phyloP scores from a whole-genome alignment of 305 asterid genomes.

The Withania somnifera region DNA sequence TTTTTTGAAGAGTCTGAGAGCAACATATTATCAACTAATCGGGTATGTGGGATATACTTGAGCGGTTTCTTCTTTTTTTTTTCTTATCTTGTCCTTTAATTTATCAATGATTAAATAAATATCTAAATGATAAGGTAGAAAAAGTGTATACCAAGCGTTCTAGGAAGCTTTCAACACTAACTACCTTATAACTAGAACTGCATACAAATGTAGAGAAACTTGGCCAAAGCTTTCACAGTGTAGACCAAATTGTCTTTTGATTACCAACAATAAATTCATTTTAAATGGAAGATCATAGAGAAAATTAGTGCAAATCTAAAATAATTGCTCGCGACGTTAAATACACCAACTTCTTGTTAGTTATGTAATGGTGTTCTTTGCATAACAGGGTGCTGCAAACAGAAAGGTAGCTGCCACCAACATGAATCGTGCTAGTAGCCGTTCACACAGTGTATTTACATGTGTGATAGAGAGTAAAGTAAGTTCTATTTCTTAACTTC shows the following conservation, averaged over 20 bases:
- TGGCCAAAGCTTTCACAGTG: not conserved
- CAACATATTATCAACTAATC: no score
- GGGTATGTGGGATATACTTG: not conserved
- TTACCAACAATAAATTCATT: not conserved
- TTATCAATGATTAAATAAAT: not conserved
- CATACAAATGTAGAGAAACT: not conserved
- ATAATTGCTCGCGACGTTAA: no score
- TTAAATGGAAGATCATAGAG: not conserved
- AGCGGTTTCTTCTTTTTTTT: not conserved
- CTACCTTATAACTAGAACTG: not conserved
- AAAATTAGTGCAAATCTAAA: not conserved
- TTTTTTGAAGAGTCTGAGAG: no score
- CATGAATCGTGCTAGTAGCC: conserved; percentile 97
- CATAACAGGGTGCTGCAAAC: conserved; percentile 78
- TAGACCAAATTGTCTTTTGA: not conserved
- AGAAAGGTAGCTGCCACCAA: conserved; percentile 97
- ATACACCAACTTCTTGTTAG: not conserved
- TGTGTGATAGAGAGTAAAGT: conserved; percentile 94
- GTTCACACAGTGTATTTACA: conserved; percentile 97
- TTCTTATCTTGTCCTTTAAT: not conserved
- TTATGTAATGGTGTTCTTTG: conserved; percentile 1
- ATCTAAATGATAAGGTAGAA: not conserved
- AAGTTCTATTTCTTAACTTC: conserved; percentile 3
- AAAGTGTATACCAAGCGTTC: not conserved
- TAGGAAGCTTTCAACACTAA: not conserved